These are phyloP conservation scores for Rhizopus microsporus DNA, from an alignment of 371 early-diverging fungal genomes.

Conservation along the genomic window DNA sequence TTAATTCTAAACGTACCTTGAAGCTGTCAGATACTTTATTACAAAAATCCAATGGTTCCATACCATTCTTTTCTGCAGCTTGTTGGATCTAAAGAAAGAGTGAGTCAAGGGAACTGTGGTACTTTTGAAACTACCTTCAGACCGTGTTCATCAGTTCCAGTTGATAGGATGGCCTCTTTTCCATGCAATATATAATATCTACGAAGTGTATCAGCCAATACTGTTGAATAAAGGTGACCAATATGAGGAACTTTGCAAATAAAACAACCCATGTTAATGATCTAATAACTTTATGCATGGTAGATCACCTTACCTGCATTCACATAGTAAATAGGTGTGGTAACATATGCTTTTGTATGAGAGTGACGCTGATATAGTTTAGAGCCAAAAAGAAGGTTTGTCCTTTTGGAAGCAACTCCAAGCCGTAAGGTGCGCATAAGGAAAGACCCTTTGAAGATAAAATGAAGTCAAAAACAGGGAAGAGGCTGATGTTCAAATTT, in stretches of 20 bases:
- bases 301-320: constrained; percentile 74
- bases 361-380: constrained; percentile 2
- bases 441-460: constrained; percentile 9
- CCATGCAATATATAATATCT: constrained; percentile 78
- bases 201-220: constrained; percentile 81
- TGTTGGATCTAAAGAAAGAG: constrained; percentile 77
- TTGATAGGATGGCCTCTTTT: constrained; percentile 59
- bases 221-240: constrained; percentile 91
- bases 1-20: constrained; percentile 41
- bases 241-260: constrained; percentile 83
- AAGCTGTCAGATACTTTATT: constrained; percentile 79
- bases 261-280: background rate
- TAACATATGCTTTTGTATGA: constrained; percentile 59
- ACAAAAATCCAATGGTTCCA: constrained; percentile 74
- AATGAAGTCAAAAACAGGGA: background rate
- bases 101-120: background rate
- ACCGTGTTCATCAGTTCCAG: constrained; percentile 98
- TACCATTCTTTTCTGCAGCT: constrained; percentile 71
- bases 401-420: constrained; percentile 3
- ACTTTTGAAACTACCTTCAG: constrained; percentile 65
- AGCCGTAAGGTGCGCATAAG: constrained; percentile 16
- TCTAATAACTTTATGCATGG: background rate
- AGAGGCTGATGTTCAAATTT: too few species aligned
- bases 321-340: constrained; percentile 96
- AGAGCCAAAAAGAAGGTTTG: background rate